These are phyloP conservation scores for Prunus mongolica DNA, from an alignment of 306 rosid species.

Conservation along the genomic window DNA sequence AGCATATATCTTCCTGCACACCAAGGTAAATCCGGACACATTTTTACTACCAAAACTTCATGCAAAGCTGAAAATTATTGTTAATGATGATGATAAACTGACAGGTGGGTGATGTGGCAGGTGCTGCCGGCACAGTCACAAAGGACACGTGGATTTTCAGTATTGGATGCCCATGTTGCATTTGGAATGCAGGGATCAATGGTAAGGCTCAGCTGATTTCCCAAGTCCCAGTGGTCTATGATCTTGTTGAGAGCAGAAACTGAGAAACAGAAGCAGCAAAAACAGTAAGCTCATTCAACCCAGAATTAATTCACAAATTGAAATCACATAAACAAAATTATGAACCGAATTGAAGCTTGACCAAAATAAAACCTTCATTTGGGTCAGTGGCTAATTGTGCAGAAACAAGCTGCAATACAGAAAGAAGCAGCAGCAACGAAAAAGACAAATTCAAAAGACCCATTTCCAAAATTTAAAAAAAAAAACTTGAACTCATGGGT, in stretches of 20 bases:
- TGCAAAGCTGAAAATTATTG: too few relatives aligned
- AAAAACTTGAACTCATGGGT: too few relatives aligned
- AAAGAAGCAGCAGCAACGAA: slow-evolving; percentile 17
- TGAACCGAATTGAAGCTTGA: not conserved
- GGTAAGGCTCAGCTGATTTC: slow-evolving; percentile 17
- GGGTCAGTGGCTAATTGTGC: slow-evolving; percentile 24
- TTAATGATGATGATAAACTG: not conserved
- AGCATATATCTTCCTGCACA: slow-evolving; percentile 34
- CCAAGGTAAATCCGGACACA: not conserved
- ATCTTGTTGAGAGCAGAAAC: slow-evolving; percentile 33
- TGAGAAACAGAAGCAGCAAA: not conserved
- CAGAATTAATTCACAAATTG: not conserved
- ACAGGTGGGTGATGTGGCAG: slow-evolving; percentile 38
- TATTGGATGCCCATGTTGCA: slow-evolving; percentile 27
- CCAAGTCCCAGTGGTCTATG: slow-evolving; percentile 27
- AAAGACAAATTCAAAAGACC: slow-evolving; percentile 18
- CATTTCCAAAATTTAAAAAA: not conserved
- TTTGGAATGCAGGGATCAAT: slow-evolving; percentile 30
- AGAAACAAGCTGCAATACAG: slow-evolving; percentile 21
- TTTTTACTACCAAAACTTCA: not conserved
- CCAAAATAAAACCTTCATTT: slow-evolving; percentile 28
- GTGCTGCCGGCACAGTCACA: slow-evolving; percentile 22
- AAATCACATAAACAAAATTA: not conserved
- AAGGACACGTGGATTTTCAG: slow-evolving; percentile 31
- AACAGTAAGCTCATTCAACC: not conserved